phyloP scores from a whole-genome alignment of 257 asterid species.

The Primulina huaijiensis region DNA sequence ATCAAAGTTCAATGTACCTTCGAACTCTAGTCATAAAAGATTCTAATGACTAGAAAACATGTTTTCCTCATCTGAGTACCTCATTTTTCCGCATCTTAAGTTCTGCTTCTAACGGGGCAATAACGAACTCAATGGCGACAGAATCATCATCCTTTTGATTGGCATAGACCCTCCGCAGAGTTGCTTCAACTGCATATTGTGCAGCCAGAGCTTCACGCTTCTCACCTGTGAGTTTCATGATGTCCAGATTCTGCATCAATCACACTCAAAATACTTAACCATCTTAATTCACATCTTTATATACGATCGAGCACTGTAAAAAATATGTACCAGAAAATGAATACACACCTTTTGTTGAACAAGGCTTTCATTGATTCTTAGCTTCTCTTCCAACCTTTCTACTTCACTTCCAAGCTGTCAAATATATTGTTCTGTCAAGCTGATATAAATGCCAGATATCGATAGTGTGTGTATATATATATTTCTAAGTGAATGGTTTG shows the following conservation, averaged over 20 bases:
- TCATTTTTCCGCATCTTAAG: conserved; percentile 71
- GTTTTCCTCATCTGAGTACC: conserved; percentile 39
- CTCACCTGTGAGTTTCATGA: conserved; percentile 56
- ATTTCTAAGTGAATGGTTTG: neutral
- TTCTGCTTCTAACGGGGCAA: conserved; percentile 90
- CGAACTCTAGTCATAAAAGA: neutral
- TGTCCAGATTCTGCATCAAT: conserved; percentile 65
- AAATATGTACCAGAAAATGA: neutral
- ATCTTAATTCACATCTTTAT: neutral
- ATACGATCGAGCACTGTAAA: neutral
- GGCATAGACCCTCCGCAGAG: conserved; percentile 82
- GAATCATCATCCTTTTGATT: conserved; percentile 66
- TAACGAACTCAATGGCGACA: conserved; percentile 60
- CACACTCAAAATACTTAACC: conserved; percentile 15
- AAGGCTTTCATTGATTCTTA: conserved; percentile 42
- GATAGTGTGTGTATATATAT: neutral
- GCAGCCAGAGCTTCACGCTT: conserved; percentile 76
- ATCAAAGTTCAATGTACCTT: neutral
- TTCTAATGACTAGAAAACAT: neutral
- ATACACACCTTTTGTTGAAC: conserved; percentile 62
- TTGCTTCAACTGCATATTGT: conserved; percentile 88
- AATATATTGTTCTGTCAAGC: neutral
- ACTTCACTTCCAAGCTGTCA: conserved; percentile 58
- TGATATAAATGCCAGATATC: neutral
- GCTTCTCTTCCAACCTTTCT: conserved; percentile 54